Evolutionary conservation across 2,329 filamentous ascomycete species (phyloP).

Genomic region (Escovopsis weberi): DNA sequence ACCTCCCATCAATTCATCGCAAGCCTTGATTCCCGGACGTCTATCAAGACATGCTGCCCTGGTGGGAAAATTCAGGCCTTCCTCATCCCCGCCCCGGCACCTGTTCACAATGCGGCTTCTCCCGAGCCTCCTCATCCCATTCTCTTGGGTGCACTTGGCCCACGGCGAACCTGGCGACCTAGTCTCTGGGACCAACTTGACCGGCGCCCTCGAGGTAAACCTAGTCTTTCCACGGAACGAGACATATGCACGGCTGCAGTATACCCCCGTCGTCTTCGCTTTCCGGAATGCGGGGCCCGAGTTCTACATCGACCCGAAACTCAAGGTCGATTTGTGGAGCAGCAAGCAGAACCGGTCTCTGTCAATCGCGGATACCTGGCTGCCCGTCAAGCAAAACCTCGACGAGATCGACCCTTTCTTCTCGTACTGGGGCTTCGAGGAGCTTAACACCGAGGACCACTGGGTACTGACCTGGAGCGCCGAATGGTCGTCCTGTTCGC

Average conservation of each 20-base stretch:
- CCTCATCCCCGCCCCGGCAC: no score
- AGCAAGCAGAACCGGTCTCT: not conserved
- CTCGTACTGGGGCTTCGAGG: not conserved
- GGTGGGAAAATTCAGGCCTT: no score
- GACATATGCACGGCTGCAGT: not conserved
- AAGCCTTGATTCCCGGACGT: no score
- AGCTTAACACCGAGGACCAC: not conserved
- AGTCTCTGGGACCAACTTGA: not conserved
- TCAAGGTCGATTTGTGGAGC: not conserved
- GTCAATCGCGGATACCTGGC: no score
- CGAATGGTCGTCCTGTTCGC: not conserved
- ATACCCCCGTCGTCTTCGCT: constrained; percentile 1
- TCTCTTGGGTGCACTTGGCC: no score
- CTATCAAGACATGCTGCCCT: no score
- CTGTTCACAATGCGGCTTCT: no score
- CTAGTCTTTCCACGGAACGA: constrained; percentile 3
- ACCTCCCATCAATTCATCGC: no score
- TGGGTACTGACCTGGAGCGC: not conserved
- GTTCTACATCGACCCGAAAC: not conserved
- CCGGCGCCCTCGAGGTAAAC: constrained; percentile 1
- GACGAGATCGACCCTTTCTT: not conserved
- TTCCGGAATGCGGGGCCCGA: constrained; percentile 1
- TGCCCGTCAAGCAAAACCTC: not conserved
- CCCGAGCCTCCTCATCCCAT: no score
- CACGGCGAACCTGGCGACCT: no score